A percentile compares a stretch with the other conserved stretches of the same genome.
phyloP scores from a whole-genome alignment of 768 basidiomycete genomes.

The Xanthoconium purpureum region DNA sequence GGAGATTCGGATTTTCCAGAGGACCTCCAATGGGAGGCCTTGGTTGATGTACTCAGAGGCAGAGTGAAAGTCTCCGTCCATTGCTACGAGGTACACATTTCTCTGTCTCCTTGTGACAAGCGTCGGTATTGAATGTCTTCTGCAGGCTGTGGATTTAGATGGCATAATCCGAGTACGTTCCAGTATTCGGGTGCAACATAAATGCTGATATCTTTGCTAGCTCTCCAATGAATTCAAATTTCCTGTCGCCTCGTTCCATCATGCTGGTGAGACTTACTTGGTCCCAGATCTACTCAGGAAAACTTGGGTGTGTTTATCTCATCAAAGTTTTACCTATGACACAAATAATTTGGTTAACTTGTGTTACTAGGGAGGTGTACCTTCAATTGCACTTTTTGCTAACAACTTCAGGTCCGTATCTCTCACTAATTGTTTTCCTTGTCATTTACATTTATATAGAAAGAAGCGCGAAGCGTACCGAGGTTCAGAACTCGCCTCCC shows the following conservation, averaged over 20 bases:
- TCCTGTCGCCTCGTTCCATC: conserved; percentile 72
- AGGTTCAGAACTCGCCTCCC: conserved; percentile 76
- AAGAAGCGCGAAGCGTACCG: conserved; percentile 83
- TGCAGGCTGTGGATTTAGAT: conserved; percentile 67
- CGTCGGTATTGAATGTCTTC: neutral
- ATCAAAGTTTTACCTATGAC: neutral
- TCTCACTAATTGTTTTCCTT: neutral
- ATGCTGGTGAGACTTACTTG: conserved; percentile 79
- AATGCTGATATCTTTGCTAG: conserved; percentile 29
- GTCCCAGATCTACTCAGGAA: conserved; percentile 74
- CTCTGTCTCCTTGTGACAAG: neutral
- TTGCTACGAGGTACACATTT: conserved; percentile 35
- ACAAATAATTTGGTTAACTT: neutral
- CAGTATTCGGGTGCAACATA: neutral
- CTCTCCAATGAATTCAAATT: conserved; percentile 85
- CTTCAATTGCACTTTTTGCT: conserved; percentile 79
- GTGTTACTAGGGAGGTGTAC: conserved; percentile 50
- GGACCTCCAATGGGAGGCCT: conserved; percentile 72
- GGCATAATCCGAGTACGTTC: conserved; percentile 60
- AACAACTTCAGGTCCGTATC: conserved; percentile 39
- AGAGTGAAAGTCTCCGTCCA: conserved; percentile 51
- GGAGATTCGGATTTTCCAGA: conserved; percentile 44
- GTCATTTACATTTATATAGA: conserved; percentile 29
- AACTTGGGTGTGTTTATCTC: conserved; percentile 46
- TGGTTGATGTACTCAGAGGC: conserved; percentile 76